phyloP scores from a whole-genome alignment of 108 stramenopile species.

The Bacterosira constricta region DNA sequence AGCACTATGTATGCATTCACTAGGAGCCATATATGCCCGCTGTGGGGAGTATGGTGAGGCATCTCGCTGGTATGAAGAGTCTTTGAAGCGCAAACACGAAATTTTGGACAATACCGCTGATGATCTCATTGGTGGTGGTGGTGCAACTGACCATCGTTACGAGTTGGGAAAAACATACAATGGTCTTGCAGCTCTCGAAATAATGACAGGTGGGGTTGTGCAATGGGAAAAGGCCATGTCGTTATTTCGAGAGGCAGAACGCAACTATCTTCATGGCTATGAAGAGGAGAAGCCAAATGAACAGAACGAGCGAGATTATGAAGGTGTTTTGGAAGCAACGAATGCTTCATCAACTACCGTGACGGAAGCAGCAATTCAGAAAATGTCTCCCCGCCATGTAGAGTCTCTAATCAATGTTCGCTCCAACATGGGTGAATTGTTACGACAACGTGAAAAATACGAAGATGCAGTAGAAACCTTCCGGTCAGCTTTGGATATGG shows the following conservation, averaged over 20 bases:
- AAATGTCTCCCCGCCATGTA: slow-evolving; percentile 33
- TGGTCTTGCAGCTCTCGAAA: slow-evolving; percentile 39
- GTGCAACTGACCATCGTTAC: slow-evolving; percentile 3
- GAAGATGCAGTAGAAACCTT: slow-evolving; percentile 18
- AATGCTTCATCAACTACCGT: background rate
- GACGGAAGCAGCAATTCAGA: background rate
- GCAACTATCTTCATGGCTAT: slow-evolving; percentile 30
- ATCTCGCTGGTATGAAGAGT: slow-evolving; percentile 35
- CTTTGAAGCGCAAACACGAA: slow-evolving; percentile 19
- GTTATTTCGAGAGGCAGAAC: slow-evolving; percentile 37
- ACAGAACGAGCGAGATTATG: background rate
- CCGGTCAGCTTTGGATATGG: slow-evolving; percentile 22
- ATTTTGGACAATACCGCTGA: background rate
- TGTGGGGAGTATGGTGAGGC: slow-evolving; percentile 46
- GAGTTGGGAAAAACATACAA: slow-evolving; percentile 41
- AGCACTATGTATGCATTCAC: slow-evolving; percentile 29
- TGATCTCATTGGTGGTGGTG: background rate
- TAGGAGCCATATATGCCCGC: slow-evolving; percentile 38
- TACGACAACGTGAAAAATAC: slow-evolving; percentile 20
- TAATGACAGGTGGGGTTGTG: slow-evolving; percentile 21
- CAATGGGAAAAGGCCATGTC: slow-evolving; percentile 35
- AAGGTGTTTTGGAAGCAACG: background rate
- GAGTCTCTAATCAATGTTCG: slow-evolving; percentile 38
- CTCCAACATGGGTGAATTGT: slow-evolving; percentile 43
- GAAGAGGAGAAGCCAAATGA: background rate